These are phyloP conservation scores for Lactarius evosmus DNA, from an alignment of 768 basidiomycete genomes.

Conservation along the genomic window DNA sequence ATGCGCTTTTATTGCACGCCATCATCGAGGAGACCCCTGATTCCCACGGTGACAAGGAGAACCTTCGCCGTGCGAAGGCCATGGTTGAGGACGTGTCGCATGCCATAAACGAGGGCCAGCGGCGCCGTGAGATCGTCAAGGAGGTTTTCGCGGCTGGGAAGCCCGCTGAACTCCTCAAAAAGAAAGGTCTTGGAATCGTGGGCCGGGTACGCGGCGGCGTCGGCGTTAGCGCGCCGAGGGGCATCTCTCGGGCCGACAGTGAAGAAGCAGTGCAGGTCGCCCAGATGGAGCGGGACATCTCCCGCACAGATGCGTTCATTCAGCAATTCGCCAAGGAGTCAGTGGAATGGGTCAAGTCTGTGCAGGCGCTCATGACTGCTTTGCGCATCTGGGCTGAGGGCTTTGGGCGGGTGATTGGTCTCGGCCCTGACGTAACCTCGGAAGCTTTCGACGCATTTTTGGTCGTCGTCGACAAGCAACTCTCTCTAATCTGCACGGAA, in stretches of 20 bases:
- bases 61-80: slow-evolving; percentile 49
- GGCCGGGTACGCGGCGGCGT: slow-evolving; percentile 61
- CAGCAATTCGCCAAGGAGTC: slow-evolving; percentile 23
- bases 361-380: slow-evolving; percentile 8
- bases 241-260: slow-evolving; percentile 42
- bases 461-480: slow-evolving; percentile 49
- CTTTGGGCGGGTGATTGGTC: slow-evolving; percentile 30
- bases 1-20: slow-evolving; percentile 77
- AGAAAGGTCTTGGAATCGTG: slow-evolving; percentile 42
- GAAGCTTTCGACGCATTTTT: slow-evolving; percentile 45
- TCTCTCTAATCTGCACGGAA: slow-evolving; percentile 51
- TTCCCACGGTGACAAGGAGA: slow-evolving; percentile 60
- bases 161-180: slow-evolving; percentile 31
- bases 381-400: slow-evolving; percentile 25
- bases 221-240: slow-evolving; percentile 55
- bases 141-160: slow-evolving; percentile 51
- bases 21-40: slow-evolving; percentile 75
- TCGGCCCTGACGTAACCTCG: slow-evolving; percentile 28
- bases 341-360: slow-evolving; percentile 23
- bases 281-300: slow-evolving; percentile 23
- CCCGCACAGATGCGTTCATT: slow-evolving; percentile 15
- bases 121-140: slow-evolving; percentile 75
- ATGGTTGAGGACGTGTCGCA: slow-evolving; percentile 70
- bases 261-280: slow-evolving; percentile 24
- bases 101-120: slow-evolving; percentile 73